These are phyloP conservation scores for Pseudogymnoascus sp. DNA, from an alignment of 2,329 filamentous ascomycete genomes.

Conservation along the genomic window DNA sequence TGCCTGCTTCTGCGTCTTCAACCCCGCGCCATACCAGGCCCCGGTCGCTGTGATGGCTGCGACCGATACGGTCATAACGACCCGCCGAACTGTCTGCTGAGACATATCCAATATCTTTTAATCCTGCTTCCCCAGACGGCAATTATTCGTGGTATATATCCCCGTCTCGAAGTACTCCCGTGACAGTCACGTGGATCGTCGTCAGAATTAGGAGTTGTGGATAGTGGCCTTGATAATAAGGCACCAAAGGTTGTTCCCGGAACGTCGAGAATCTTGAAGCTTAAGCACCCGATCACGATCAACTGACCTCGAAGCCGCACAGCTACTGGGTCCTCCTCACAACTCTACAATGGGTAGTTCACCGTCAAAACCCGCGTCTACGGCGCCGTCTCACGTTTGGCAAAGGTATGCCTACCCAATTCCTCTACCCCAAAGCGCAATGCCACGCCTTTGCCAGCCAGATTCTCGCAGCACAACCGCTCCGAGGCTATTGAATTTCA, in stretches of 20 bases:
- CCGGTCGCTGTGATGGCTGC: slow-evolving; percentile 49
- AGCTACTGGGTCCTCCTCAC: slow-evolving; percentile 10
- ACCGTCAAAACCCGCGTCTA: slow-evolving; percentile 9
- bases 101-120: neutral
- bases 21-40: slow-evolving; percentile 49
- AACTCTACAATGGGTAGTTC: slow-evolving; percentile 10
- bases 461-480: neutral
- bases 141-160: neutral
- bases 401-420: slow-evolving; percentile 4
- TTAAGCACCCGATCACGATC: neutral
- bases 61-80: slow-evolving; percentile 46
- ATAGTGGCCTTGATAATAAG: neutral
- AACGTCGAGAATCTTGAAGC: slow-evolving; percentile 7
- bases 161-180: neutral
- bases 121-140: neutral
- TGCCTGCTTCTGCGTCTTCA: slow-evolving; percentile 45
- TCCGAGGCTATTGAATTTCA: neutral
- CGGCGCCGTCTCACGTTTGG: slow-evolving; percentile 11
- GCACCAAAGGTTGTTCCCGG: neutral
- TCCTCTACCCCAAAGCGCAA: neutral
- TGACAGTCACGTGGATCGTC: neutral
- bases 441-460: neutral
- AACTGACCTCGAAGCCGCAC: slow-evolving; percentile 1
- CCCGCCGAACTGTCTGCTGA: slow-evolving; percentile 34
- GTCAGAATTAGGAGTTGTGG: neutral